Percentiles rank a stretch among this genome's conserved stretches.
These are phyloP conservation scores for Theobroma grandiflorum DNA, from an alignment of 441 rosid species.

Conservation along the genomic window DNA sequence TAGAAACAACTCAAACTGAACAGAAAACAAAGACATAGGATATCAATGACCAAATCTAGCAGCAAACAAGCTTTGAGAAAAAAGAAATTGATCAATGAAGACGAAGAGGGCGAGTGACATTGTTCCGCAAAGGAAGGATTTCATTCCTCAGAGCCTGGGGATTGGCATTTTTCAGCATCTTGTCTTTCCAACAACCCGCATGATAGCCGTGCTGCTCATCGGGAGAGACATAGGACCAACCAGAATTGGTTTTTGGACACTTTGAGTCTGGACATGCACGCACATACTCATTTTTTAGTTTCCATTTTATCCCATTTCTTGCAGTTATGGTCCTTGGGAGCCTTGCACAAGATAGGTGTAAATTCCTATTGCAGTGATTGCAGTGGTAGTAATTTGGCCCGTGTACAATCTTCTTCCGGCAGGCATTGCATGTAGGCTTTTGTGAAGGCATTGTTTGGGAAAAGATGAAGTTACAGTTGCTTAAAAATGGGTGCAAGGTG, in stretches of 20 bases:
- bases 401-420: slow-evolving; percentile 23
- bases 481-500: slow-evolving; percentile 29
- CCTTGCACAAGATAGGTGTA: slow-evolving; percentile 40
- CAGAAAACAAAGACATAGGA: too few species aligned
- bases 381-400: slow-evolving; percentile 33
- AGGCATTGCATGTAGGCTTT: slow-evolving; percentile 28
- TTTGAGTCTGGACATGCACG: not conserved
- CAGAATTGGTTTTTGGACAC: not conserved
- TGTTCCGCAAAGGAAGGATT: too few species aligned
- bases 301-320: slow-evolving; percentile 9
- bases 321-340: not conserved
- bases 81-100: too few species aligned
- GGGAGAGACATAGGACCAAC: slow-evolving; percentile 35
- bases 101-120: too few species aligned
- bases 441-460: not conserved
- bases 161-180: not conserved
- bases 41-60: too few species aligned
- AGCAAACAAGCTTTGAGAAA: too few species aligned
- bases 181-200: slow-evolving; percentile 21
- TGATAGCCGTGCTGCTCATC: slow-evolving; percentile 1
- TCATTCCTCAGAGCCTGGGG: not conserved
- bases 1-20: too few species aligned
- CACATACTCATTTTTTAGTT: not conserved
- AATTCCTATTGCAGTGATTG: slow-evolving; percentile 8
- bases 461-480: slow-evolving; percentile 28